Evolutionary conservation across 345 rosid species (phyloP).

Genomic region (Kandelia obovata): DNA sequence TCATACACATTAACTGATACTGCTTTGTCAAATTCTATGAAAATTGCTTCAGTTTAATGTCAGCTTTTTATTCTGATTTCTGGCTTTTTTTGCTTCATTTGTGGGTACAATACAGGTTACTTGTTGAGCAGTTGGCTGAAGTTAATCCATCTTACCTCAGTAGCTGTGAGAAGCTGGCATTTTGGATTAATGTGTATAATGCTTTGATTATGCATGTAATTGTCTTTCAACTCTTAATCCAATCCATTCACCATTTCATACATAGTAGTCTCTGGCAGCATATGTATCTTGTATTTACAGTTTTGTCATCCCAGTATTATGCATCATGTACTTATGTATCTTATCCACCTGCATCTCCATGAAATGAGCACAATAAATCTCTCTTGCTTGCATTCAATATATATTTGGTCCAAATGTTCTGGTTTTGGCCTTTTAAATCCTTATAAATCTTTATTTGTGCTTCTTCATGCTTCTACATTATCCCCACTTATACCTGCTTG

Average conservation of each 20-base stretch:
- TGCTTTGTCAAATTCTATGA: neutral
- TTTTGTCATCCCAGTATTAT: neutral
- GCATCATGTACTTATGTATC: too few species aligned
- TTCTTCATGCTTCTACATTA: conserved; percentile 4
- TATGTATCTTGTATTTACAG: neutral
- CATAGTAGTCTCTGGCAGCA: neutral
- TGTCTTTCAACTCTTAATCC: conserved; percentile 12
- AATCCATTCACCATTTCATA: neutral
- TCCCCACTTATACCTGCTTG: neutral
- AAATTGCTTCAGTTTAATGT: conserved; percentile 2
- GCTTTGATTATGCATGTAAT: conserved; percentile 96
- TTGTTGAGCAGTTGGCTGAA: conserved; percentile 81
- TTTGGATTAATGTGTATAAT: conserved; percentile 94
- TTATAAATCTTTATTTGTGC: neutral
- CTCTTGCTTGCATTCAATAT: too few species aligned
- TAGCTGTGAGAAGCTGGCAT: conserved; percentile 83
- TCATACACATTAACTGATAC: neutral
- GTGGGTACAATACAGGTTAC: conserved; percentile 46
- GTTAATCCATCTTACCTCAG: conserved; percentile 71
- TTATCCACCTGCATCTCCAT: too few species aligned
- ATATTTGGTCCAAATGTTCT: neutral
- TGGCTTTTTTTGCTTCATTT: conserved; percentile 1
- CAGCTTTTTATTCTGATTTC: neutral
- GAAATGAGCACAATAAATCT: too few species aligned
- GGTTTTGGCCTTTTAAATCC: neutral